Evolutionary conservation across 2,329 filamentous ascomycete species (phyloP), one percentile per base, ranked within the genome.

Genomic region (Penicillium aurantiogriseum): DNA sequence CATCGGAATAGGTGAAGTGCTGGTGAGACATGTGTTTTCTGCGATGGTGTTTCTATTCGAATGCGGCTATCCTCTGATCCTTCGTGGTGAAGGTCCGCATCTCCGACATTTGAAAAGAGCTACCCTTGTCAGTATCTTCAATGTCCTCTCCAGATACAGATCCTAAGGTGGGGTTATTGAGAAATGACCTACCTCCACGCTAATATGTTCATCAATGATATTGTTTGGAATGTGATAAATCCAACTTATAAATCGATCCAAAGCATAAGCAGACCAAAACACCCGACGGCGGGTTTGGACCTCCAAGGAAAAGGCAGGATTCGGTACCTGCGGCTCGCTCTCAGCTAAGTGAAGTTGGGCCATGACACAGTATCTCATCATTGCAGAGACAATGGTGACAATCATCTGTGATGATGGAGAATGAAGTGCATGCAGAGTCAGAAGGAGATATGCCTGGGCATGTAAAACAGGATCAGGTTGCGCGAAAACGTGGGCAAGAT

Each of bases 191-290:
- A 63, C 61, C 48, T 55, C 50, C 15, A 57, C 59, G 21, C 54
- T 59, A 23, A 63, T 59, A 15, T 63, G 53, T 25, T 61, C 59
- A 17, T 63, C 61, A 11, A 48, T 49, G 3, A 63, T 53, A 40
- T 59, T 61, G 35, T 61, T 61, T 1, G 61, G 59, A 11, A 63
- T 59, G n/a, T 59, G 54, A 25, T 59, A 63, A 35, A 63, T 61
- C 58, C 61, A 61, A 39, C 61, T 61, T 23, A 59, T 50, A 17
- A 63, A 47, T 36, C 59, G 54, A 58, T 63, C 61, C 23, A 63
- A 52, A 7, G 61, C 54, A 46, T 63, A 63, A 10, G 59, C 58
- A 13, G 61, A 63, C 61, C 61, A 63, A 38, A 63, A 63, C 2
- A 61, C 61, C 36, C 61, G 51, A 13, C 61, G 61, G 17, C 61